A percentile compares a stretch with the other conserved stretches of the same genome.
Evolutionary conservation across 305 asterid species (phyloP).

Genomic region (Solanum chacoense): DNA sequence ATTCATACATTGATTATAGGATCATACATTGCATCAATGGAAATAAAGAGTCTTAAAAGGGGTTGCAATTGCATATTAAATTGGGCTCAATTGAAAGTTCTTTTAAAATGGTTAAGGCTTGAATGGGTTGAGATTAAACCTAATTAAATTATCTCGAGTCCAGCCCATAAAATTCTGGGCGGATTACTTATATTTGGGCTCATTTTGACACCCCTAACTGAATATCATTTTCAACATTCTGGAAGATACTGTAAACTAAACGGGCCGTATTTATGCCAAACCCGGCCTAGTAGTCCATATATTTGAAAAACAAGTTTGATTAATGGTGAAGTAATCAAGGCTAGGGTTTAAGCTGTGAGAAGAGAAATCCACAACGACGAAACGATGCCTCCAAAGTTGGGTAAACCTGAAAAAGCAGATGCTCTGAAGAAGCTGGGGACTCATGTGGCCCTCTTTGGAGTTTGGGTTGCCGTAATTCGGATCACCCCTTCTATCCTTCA

Average conservation of each 20-base stretch:
- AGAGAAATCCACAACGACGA: background rate
- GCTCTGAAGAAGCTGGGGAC: constrained; percentile 74
- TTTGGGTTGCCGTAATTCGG: constrained; percentile 71
- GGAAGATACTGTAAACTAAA: background rate
- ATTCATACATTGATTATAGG: background rate
- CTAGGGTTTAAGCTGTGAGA: constrained; percentile 8
- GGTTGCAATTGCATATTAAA: background rate
- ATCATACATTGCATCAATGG: background rate
- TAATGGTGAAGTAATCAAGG: constrained; percentile 57
- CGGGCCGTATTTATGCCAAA: background rate
- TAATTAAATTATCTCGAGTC: background rate
- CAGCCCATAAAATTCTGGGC: background rate
- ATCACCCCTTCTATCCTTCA: constrained; percentile 67
- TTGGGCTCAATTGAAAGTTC: background rate
- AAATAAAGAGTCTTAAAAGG: background rate
- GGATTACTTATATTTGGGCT: background rate
- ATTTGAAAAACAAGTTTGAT: background rate
- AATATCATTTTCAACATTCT: background rate
- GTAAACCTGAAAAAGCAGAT: constrained; percentile 74
- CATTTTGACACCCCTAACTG: background rate
- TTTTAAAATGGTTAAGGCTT: background rate
- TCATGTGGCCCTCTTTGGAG: constrained; percentile 64
- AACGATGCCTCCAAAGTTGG: constrained; percentile 71
- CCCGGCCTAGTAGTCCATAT: background rate
- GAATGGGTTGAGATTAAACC: background rate